These are phyloP conservation scores for Colletotrichum neosansevieriae DNA, from an alignment of 2,329 filamentous ascomycete species.

Conservation along the genomic window DNA sequence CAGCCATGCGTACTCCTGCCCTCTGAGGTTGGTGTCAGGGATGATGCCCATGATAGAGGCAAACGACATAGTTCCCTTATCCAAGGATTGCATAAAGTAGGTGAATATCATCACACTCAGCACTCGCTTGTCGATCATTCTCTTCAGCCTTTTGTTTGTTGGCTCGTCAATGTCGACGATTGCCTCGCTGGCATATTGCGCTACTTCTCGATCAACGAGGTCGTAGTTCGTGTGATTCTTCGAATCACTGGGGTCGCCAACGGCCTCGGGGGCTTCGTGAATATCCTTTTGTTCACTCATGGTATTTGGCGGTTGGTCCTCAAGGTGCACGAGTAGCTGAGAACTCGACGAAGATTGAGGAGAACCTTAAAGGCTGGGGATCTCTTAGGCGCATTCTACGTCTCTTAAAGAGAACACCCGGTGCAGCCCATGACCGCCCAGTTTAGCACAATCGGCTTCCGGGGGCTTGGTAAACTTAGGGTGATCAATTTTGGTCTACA, in stretches of 20 bases:
- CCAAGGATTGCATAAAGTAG: constrained; percentile 57
- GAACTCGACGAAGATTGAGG: neutral
- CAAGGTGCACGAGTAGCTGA: too few species aligned
- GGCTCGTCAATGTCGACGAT: constrained; percentile 60
- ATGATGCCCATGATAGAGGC: constrained; percentile 46
- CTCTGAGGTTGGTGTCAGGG: constrained; percentile 48
- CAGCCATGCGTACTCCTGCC: constrained; percentile 50
- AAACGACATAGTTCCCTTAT: constrained; percentile 47
- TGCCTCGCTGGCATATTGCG: constrained; percentile 30
- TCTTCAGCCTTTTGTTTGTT: constrained; percentile 62
- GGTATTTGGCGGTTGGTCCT: neutral
- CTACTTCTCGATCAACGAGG: constrained; percentile 31
- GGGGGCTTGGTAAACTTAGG: neutral
- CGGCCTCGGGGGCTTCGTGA: constrained; percentile 4
- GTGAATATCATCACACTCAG: constrained; percentile 64
- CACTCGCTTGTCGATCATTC: constrained; percentile 62
- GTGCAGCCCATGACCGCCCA: neutral
- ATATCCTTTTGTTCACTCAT: constrained; percentile 17
- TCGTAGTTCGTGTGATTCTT: constrained; percentile 32
- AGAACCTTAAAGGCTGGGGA: neutral
- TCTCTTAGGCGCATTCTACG: constrained; percentile 1
- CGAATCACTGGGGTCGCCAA: constrained; percentile 13
- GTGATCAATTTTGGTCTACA: neutral
- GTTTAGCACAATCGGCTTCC: neutral
- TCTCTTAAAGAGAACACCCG: neutral